Conservation (phyloP, 495 filamentous ascomycete genomes). For the Penicillium goetzii region DNA sequence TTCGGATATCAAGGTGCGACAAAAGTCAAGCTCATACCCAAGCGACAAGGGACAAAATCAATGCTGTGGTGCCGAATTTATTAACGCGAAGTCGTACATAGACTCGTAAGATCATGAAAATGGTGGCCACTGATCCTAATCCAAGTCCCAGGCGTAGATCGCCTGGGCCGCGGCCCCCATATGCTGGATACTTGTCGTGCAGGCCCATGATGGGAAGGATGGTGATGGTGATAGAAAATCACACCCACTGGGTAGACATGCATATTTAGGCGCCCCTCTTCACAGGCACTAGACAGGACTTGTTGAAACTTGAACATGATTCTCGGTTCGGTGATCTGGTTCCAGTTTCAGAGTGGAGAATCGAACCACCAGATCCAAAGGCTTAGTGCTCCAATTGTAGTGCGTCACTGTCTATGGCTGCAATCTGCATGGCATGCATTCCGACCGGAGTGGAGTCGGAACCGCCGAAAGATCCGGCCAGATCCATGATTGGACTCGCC, state of each 20-base stretch:
- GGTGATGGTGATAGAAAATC: neutral
- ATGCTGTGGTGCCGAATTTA: conserved; percentile 31
- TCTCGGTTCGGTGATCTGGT: conserved; percentile 2
- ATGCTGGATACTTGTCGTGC: conserved; percentile 24
- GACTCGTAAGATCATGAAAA: conserved; percentile 30
- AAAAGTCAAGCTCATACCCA: conserved; percentile 23
- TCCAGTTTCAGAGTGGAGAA: conserved; percentile 1
- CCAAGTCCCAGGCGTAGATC: conserved; percentile 30
- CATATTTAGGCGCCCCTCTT: conserved; percentile 6
- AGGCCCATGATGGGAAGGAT: conserved; percentile 17
- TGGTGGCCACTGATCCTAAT: conserved; percentile 28
- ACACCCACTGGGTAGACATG: neutral
- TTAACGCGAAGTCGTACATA: conserved; percentile 32
- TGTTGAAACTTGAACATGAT: conserved; percentile 1
- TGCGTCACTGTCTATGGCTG: neutral
- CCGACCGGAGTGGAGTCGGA: conserved; percentile 10
- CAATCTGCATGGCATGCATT: neutral
- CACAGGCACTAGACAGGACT: neutral
- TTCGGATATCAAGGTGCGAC: neutral
- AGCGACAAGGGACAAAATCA: conserved; percentile 29
- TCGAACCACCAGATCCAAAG: conserved; percentile 9
- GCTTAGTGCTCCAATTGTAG: conserved; percentile 3
- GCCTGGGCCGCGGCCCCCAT: conserved; percentile 29
- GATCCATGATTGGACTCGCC: conserved; percentile 9
- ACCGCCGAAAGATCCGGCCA: conserved; percentile 2